These are phyloP conservation scores for Apiotrichum domesticum DNA, from an alignment of 1,284 basidiomycete genomes.

Conservation along the genomic window DNA sequence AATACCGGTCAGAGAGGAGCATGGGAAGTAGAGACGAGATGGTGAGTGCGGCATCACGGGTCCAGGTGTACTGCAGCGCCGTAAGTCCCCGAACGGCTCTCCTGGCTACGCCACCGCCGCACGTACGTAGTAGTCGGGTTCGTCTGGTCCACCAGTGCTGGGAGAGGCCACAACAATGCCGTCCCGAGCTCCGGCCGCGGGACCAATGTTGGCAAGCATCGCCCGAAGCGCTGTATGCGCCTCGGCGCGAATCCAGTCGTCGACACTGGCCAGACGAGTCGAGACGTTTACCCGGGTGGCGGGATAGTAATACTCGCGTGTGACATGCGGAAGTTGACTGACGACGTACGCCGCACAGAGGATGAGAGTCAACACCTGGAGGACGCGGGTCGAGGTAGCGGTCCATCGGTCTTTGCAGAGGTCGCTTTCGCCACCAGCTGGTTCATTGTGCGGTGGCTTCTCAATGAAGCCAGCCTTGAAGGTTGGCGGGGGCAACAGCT, in stretches of 20 bases:
- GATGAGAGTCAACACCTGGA: background rate
- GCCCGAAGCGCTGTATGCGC: slow-evolving; percentile 16
- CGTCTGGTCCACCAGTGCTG: slow-evolving; percentile 16
- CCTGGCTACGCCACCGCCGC: too few relatives aligned
- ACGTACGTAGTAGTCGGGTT: slow-evolving; percentile 49
- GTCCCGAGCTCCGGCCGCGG: slow-evolving; percentile 36
- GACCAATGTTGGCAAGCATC: slow-evolving; percentile 40
- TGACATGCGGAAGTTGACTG: background rate
- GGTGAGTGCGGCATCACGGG: slow-evolving; percentile 48
- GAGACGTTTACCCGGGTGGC: background rate
- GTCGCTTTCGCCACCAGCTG: background rate
- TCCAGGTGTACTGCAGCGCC: slow-evolving; percentile 49
- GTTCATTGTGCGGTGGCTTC: background rate
- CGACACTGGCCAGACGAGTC: background rate
- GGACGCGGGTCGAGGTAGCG: background rate
- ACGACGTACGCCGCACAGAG: background rate
- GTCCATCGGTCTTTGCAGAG: background rate
- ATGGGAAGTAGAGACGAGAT: slow-evolving; percentile 32
- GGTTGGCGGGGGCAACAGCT: background rate
- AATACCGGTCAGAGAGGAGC: slow-evolving; percentile 24
- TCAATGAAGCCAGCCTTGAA: background rate
- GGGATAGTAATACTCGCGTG: background rate
- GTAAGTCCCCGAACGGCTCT: background rate
- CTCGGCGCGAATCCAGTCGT: slow-evolving; percentile 11
- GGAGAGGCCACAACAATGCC: slow-evolving; percentile 49